Evolutionary conservation across 352 stramenopile genomes (phyloP).

Genomic region (Thalassiosira livingstoniorum): DNA sequence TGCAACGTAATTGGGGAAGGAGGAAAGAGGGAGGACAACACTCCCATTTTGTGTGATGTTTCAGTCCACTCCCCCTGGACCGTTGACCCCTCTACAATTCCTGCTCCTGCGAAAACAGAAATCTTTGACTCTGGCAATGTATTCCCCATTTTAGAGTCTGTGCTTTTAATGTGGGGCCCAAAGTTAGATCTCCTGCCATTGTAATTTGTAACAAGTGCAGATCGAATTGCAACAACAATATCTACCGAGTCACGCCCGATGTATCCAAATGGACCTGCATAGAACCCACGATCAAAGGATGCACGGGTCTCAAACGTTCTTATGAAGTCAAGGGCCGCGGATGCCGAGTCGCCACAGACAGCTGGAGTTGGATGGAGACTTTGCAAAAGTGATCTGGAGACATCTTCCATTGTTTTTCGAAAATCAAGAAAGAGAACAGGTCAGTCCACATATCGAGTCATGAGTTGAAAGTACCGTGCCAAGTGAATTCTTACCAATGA

Average conservation of each 20-base stretch:
- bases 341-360: conserved; percentile 72
- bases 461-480: too few relatives aligned
- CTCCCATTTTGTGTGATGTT: conserved; percentile 79
- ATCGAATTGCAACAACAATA: conserved; percentile 82
- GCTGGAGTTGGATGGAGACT: conserved; percentile 82
- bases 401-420: conserved; percentile 27
- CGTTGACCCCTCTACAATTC: conserved; percentile 82
- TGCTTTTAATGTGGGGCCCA: conserved; percentile 2
- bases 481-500: conserved; percentile 45
- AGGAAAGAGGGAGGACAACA: conserved; percentile 79
- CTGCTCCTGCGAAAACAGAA: conserved; percentile 77
- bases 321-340: conserved; percentile 74
- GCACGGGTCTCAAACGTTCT: conserved; percentile 64
- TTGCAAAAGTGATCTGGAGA: conserved; percentile 66
- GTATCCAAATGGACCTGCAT: conserved; percentile 82
- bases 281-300: conserved; percentile 81
- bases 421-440: neutral
- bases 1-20: conserved; percentile 79
- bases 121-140: conserved; percentile 56
- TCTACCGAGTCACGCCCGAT: conserved; percentile 71
- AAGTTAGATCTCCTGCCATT: conserved; percentile 11
- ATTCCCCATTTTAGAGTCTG: conserved; percentile 9
- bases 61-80: conserved; percentile 83
- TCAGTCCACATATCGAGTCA: too few relatives aligned
- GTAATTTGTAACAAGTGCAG: conserved; percentile 68